Base-by-base conservation (phyloP, 441 rosid species). In the Pelargonium cotyledonis region DNA sequence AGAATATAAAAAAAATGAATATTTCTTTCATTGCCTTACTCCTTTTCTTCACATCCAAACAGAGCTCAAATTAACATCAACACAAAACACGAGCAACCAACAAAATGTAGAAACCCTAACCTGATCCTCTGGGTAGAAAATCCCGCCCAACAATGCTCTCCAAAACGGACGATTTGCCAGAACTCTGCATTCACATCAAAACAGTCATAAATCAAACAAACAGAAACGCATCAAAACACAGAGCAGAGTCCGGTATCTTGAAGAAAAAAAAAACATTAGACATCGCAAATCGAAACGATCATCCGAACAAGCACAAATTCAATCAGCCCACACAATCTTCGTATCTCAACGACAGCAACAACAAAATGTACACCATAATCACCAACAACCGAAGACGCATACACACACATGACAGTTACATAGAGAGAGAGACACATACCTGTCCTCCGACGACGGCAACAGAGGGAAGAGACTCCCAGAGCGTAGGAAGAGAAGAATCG, bases 381-480 rank as follows among this genome's bases (percentile, higher is more conserved):
- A 43, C 11, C 11, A 43, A 43, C 8, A 43, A 43, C 5, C 46
- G 46, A 1, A 43, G 10, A 43, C 46, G 11, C 11, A 8, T 43
- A 9, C 46, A 43, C 6, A 43, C 6, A 43, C 5, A 53, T 9
- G 5, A 1, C 1, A 43, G 0, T 5, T 0, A 8, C 1, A 43
- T 1, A 49, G 9, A 16, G 49, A 11, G 38, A 21, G 64, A 7
- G 23, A 6, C 44, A 9, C n/a, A 55, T 6, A 95, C 99, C 97
- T 92, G 99, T 71, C 99, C 98, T 65, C 99, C 99, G 63, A 90
- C 97, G 69, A 95, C 99, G 3, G 96, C 97, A 76, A 95, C 98
- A 66, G 98, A 81, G 44, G 96, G 98, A 41, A 95, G 96, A 72
- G 99, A 97, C 85, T 92, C 98, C 97, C 98, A 92, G 15, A 95